Conservation (phyloP, 345 rosid species). For the Populus ilicifolia region DNA sequence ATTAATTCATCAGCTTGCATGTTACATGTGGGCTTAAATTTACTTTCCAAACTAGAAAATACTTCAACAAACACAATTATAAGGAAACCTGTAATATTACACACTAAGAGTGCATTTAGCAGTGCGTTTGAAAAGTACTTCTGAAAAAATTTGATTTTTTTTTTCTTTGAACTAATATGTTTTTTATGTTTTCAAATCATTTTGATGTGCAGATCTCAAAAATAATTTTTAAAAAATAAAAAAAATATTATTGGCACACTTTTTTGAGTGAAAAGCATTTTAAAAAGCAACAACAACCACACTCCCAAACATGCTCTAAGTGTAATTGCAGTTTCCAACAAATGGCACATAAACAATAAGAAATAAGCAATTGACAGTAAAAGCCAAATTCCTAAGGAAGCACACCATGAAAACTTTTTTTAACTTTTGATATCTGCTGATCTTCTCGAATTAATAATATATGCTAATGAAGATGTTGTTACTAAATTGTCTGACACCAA, state of each 20-base stretch:
- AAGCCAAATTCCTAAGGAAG: background rate
- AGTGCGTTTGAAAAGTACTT: too few species aligned
- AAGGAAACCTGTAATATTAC: background rate
- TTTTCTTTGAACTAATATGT: too few species aligned
- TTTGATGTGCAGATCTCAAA: too few species aligned
- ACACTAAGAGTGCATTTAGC: too few species aligned
- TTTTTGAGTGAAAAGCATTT: too few species aligned
- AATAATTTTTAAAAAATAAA: too few species aligned
- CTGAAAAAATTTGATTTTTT: too few species aligned
- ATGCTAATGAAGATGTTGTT: background rate
- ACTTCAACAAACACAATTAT: background rate
- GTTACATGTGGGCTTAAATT: background rate
- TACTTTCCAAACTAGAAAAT: background rate
- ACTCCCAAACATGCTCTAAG: too few species aligned
- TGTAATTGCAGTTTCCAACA: background rate
- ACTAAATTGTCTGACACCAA: background rate
- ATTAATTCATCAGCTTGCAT: background rate
- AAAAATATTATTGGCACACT: too few species aligned
- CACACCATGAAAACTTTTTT: too few species aligned
- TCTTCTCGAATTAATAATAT: background rate
- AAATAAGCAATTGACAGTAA: background rate
- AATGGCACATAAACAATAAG: background rate
- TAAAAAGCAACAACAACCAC: too few species aligned
- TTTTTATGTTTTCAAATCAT: too few species aligned
- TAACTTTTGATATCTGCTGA: background rate